phyloP scores from a whole-genome alignment of 331 rosid genomes.

The Malus hybrid region DNA sequence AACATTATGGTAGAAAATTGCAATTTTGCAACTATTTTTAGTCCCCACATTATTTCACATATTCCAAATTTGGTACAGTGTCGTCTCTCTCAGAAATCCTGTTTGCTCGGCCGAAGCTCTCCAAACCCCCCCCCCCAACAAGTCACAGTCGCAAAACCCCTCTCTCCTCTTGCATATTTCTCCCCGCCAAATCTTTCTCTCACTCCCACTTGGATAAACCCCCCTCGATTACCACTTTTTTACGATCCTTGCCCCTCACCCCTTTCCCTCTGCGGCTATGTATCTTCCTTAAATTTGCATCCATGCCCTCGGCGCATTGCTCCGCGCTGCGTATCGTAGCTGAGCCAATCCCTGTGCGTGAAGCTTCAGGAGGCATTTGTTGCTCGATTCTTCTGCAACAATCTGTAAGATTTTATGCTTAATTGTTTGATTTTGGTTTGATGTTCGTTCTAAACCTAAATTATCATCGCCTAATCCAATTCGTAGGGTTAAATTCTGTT shows the following conservation, averaged over 20 bases:
- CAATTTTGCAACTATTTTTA: slow-evolving; percentile 2
- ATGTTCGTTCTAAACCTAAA: slow-evolving; percentile 12
- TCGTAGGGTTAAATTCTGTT: neutral
- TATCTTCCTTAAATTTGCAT: slow-evolving; percentile 12
- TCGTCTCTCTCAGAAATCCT: slow-evolving; percentile 21
- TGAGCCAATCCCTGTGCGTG: slow-evolving; percentile 11
- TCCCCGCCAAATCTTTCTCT: slow-evolving; percentile 7
- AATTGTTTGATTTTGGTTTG: neutral
- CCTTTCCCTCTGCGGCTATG: neutral
- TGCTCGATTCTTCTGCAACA: slow-evolving; percentile 15
- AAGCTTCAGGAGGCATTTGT: slow-evolving; percentile 16
- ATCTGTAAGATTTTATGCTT: slow-evolving; percentile 18
- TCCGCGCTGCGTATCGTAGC: neutral
- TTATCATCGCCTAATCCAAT: slow-evolving; percentile 12
- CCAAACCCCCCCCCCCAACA: slow-evolving; percentile 11
- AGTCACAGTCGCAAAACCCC: slow-evolving; percentile 20
- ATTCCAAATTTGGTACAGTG: slow-evolving; percentile 7
- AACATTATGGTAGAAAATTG: neutral
- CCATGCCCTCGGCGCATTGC: slow-evolving; percentile 12
- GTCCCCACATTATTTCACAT: slow-evolving; percentile 3
- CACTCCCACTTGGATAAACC: neutral
- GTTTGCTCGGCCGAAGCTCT: slow-evolving; percentile 26
- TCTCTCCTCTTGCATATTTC: neutral
- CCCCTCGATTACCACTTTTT: neutral
- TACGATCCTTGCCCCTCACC: slow-evolving; percentile 26